Base-by-base conservation (phyloP, 2,329 filamentous ascomycete species). In the Didymella arachidicola region DNA sequence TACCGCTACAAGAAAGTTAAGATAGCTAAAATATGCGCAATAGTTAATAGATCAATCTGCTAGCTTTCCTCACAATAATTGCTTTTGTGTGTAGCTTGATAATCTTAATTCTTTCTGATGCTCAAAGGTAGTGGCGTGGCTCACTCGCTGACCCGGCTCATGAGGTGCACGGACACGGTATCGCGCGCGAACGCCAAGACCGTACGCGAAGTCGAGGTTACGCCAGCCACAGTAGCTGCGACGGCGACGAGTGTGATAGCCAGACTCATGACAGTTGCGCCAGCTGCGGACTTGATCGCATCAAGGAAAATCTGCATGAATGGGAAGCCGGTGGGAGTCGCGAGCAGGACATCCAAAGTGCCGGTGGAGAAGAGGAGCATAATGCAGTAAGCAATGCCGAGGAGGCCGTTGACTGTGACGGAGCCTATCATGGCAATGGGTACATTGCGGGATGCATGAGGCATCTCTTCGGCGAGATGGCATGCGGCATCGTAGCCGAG, bases 301-400 rank as follows among this genome's bases (percentile, higher is more conserved):
- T 68, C 51, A 16, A 60, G 50, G 57, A 85, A 82, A 46, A 82
- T 79, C 53, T 83, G 78, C 58, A 86, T 82, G 62, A 84, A 83
- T 0, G 65, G 66, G 32, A 63, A 60, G 8, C 80, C 80, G 0
- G 77, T 80, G 0, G 75, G 72, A 0, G 79, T 79, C 0, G 70
- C 46, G 2, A 82, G 70, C 3, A 83, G 65, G 0, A 67, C 63
- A 0, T 79, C 67, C 1, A 82, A 70, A 19, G 76, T 68, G 0
- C 79, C 79, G 0, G 80, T 74, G 1, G 74, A 79, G 66, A 78
- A 84, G 1, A 83, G 70, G 0, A 84, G 66, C 6, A 82, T 68
- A 51, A 81, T 72, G 30, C 71, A 72, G 60, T 78, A 82, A 3
- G 71, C 69, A 1, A 83, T 69, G 3, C 81, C 82, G 46, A 83